Evolutionary conservation across 306 rosid species (phyloP).

Genomic region (Gastrolobium bilobum): DNA sequence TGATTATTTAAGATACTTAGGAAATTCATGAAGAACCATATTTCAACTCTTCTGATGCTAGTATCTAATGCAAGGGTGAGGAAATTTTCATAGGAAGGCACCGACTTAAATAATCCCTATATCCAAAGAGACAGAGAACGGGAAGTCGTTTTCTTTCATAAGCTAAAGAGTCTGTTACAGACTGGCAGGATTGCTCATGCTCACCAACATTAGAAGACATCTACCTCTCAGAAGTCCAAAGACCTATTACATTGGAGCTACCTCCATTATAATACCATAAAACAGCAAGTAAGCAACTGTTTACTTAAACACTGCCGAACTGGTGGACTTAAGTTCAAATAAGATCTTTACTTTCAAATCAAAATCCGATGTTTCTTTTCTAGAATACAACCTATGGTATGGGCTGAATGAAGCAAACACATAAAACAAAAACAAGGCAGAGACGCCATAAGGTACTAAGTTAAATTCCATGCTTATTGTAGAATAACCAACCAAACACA

Average conservation of each 20-base stretch:
- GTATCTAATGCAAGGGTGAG: background rate
- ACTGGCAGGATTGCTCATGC: background rate
- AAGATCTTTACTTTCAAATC: background rate
- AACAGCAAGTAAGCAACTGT: constrained; percentile 15
- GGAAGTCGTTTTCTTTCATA: constrained; percentile 25
- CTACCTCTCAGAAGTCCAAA: constrained; percentile 9
- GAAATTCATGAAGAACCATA: constrained; percentile 1
- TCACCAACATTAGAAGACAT: constrained; percentile 1
- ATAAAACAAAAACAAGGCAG: background rate
- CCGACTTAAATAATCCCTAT: background rate
- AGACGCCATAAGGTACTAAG: background rate
- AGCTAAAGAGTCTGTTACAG: background rate
- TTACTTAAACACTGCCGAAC: background rate
- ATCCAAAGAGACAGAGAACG: background rate
- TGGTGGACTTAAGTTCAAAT: background rate
- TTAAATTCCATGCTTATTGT: background rate
- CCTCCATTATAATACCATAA: background rate
- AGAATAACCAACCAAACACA: constrained; percentile 26
- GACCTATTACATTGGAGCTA: background rate
- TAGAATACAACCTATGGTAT: constrained; percentile 10
- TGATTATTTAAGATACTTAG: background rate
- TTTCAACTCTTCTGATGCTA: constrained; percentile 25
- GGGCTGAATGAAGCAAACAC: constrained; percentile 1
- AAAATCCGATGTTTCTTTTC: constrained; percentile 15
- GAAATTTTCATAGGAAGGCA: constrained; percentile 19